These are phyloP conservation scores for Cucumis sativus DNA, from an alignment of 306 rosid genomes.

Conservation along the genomic window Cucumber_9930_V3 NC_026656.2:3735501-3736000, in stretches of 20 bases:
- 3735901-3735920: conserved; percentile 19
- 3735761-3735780: conserved; percentile 34
- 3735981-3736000: neutral
- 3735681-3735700: conserved; percentile 3
- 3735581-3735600: neutral
- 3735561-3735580: too few species aligned
- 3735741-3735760: conserved; percentile 79
- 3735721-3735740: conserved; percentile 39
- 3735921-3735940: neutral
- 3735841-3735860: neutral
- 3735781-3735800: conserved; percentile 42
- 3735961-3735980: neutral
- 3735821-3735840: conserved; percentile 16
- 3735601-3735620: neutral
- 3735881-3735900: conserved; percentile 41
- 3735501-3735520: too few species aligned
- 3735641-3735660: neutral
- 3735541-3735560: too few species aligned
- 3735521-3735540: too few species aligned
- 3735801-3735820: conserved; percentile 42
- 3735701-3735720: conserved; percentile 34
- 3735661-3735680: neutral
- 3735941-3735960: neutral
- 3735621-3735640: neutral
- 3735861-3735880: conserved; percentile 16